These are phyloP conservation scores for Metschnikowia sp. DNA, from an alignment of 805 yeast genomes.

Conservation along the genomic window DNA sequence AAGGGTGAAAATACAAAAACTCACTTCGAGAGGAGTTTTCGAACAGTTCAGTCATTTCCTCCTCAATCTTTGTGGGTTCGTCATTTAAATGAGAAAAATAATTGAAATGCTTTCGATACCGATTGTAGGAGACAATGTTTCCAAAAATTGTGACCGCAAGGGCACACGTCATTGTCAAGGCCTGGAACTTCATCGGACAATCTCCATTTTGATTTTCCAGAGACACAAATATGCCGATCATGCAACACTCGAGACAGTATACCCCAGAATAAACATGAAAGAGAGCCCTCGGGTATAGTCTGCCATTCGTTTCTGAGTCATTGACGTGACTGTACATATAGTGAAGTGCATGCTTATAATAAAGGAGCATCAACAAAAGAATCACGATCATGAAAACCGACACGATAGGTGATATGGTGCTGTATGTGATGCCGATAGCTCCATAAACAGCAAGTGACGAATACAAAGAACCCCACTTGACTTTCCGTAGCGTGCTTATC, in stretches of 20 bases:
- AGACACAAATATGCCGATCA: slow-evolving; percentile 71
- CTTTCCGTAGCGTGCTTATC: slow-evolving; percentile 40
- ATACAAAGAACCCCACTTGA: slow-evolving; percentile 75
- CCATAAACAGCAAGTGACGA: slow-evolving; percentile 76
- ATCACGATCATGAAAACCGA: slow-evolving; percentile 59
- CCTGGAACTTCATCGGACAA: slow-evolving; percentile 46
- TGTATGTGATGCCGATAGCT: slow-evolving; percentile 73
- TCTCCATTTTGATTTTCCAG: slow-evolving; percentile 48
- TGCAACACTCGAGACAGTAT: slow-evolving; percentile 74
- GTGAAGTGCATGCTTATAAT: slow-evolving; percentile 67
- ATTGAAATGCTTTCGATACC: slow-evolving; percentile 32
- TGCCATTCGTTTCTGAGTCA: slow-evolving; percentile 64
- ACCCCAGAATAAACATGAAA: slow-evolving; percentile 77
- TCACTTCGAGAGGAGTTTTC: background rate
- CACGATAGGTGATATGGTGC: slow-evolving; percentile 77
- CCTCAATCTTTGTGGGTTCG: background rate
- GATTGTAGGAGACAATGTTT: slow-evolving; percentile 49
- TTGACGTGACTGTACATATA: slow-evolving; percentile 52
- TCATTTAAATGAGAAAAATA: slow-evolving; percentile 23
- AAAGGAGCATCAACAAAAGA: slow-evolving; percentile 48
- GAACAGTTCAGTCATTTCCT: background rate
- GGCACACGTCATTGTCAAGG: slow-evolving; percentile 49
- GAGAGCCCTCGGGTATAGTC: slow-evolving; percentile 68
- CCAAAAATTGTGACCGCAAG: slow-evolving; percentile 53
- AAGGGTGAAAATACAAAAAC: slow-evolving; percentile 35